phyloP scores from a whole-genome alignment of 2,329 filamentous ascomycete species.

The Venturia asperata region DNA sequence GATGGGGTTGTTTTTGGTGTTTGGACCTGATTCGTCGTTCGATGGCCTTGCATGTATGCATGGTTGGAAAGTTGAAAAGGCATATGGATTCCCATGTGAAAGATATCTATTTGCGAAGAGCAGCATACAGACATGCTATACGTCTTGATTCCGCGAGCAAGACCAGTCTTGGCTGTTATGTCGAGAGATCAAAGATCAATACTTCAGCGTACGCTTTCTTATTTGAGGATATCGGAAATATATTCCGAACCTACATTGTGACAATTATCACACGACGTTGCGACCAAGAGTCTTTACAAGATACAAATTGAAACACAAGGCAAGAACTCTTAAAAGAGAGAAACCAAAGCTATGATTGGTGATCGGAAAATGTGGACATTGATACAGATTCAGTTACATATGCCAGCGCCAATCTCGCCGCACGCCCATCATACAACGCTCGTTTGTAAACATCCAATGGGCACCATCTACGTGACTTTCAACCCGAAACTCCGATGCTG shows the following conservation, averaged over 20 bases:
- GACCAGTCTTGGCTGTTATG: not conserved
- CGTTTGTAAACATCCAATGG: not conserved
- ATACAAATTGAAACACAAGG: not conserved
- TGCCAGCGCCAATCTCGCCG: too few species aligned
- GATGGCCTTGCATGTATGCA: not conserved
- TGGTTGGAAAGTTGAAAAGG: not conserved
- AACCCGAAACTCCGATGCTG: not conserved
- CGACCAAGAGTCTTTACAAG: not conserved
- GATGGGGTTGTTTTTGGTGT: not conserved
- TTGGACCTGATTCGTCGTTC: not conserved
- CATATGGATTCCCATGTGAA: not conserved
- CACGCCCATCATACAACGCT: constrained; percentile 1
- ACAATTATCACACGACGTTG: not conserved
- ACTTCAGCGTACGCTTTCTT: too few species aligned
- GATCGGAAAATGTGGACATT: not conserved
- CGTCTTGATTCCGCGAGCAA: not conserved
- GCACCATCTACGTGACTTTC: not conserved
- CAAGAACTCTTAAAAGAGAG: not conserved
- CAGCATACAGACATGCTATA: not conserved
- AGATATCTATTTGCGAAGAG: too few species aligned
- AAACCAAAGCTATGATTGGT: too few species aligned
- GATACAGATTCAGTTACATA: not conserved
- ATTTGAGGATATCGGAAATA: not conserved
- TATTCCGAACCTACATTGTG: not conserved
- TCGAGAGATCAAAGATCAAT: not conserved